Percentiles rank a stretch among this genome's conserved stretches.
Evolutionary conservation across 1,284 basidiomycete genomes (phyloP).

Genomic region (Cryptococcus deneoformans): DNA sequence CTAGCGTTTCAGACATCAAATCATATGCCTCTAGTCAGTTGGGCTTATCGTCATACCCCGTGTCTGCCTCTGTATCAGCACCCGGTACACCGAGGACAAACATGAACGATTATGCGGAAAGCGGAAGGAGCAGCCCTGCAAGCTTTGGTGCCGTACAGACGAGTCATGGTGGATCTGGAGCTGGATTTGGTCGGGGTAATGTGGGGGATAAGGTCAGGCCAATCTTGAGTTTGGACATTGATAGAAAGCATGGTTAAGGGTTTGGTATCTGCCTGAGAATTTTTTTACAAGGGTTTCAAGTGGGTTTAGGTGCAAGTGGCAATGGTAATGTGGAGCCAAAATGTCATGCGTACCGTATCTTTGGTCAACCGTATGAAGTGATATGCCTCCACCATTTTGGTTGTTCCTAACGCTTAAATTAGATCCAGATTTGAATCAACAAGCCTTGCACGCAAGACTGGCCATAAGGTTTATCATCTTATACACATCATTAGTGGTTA

Average conservation of each 20-base stretch:
- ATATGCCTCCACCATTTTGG: too few species aligned
- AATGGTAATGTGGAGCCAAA: background rate
- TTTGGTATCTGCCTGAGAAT: background rate
- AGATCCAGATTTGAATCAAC: too few species aligned
- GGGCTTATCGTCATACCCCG: background rate
- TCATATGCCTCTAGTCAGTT: background rate
- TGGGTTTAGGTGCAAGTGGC: background rate
- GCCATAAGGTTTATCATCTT: too few species aligned
- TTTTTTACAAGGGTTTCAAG: background rate
- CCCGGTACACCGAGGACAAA: conserved; percentile 16
- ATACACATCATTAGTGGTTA: too few species aligned
- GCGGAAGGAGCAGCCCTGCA: conserved; percentile 5
- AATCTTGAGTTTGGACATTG: conserved; percentile 11
- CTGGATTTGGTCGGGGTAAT: conserved; percentile 4
- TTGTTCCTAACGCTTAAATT: too few species aligned
- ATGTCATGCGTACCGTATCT: background rate
- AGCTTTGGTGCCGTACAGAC: conserved; percentile 1
- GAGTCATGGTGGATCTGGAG: conserved; percentile 2
- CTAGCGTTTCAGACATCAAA: conserved; percentile 12
- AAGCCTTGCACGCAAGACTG: too few species aligned
- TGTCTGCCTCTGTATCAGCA: conserved; percentile 9
- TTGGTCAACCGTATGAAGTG: background rate
- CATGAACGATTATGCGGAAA: background rate
- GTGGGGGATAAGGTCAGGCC: conserved; percentile 7
- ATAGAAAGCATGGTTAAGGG: conserved; percentile 4